phyloP scores from a whole-genome alignment of 2,329 filamentous ascomycete species.

The Epichloe amarillans region DNA sequence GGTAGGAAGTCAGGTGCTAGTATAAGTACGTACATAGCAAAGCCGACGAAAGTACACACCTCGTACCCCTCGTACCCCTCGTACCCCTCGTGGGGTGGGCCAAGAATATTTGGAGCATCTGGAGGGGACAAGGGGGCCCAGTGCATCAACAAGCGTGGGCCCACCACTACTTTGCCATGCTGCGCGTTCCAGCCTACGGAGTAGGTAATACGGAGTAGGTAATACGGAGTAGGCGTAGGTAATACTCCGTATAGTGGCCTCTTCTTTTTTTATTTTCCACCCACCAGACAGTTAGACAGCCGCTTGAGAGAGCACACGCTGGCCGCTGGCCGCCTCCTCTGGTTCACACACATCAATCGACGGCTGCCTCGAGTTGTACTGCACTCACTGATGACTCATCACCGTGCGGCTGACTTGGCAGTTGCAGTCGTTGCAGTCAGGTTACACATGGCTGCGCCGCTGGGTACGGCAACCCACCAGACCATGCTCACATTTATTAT shows the following conservation, averaged over 20 bases:
- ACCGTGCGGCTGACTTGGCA: no score
- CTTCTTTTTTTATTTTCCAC: no score
- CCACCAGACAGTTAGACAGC: no score
- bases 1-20: background rate
- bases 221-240: background rate
- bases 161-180: no score
- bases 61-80: constrained; percentile 9
- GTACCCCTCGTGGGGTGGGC: constrained; percentile 8
- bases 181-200: no score
- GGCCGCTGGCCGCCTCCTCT: background rate
- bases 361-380: background rate
- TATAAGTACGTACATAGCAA: background rate
- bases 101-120: background rate
- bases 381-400: no score
- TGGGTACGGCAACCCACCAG: no score
- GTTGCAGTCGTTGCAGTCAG: no score
- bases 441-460: no score
- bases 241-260: background rate
- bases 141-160: background rate
- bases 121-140: constrained; percentile 1
- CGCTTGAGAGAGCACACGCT: background rate
- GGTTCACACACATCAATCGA: background rate
- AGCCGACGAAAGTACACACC: constrained; percentile 5
- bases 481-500: no score
- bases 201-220: background rate